phyloP scores from a whole-genome alignment of 2,329 filamentous ascomycete species.

The Colletotrichum sp. region DNA sequence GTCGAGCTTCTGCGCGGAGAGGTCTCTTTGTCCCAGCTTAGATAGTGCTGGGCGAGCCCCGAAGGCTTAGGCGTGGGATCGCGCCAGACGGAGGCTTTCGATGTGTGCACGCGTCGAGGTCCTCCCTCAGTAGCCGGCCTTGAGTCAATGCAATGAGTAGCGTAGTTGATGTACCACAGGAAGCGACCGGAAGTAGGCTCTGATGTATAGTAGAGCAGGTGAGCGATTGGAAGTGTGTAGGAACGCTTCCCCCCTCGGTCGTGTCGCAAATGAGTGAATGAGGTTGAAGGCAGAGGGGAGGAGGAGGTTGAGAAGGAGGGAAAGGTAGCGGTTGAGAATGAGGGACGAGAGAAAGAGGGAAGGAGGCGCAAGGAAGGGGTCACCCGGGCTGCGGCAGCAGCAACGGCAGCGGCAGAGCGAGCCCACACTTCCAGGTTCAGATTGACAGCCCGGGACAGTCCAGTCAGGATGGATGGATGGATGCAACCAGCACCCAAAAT shows the following conservation, averaged over 20 bases:
- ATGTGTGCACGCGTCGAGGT: background rate
- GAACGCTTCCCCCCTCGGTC: background rate
- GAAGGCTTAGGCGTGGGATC: background rate
- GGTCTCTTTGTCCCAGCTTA: background rate
- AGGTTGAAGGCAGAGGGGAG: background rate
- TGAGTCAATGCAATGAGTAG: background rate
- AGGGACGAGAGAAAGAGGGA: background rate
- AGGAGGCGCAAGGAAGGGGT: constrained; percentile 5
- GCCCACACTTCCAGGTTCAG: background rate
- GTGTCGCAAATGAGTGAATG: background rate
- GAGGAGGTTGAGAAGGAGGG: background rate
- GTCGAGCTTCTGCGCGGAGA: background rate
- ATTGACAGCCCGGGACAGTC: background rate
- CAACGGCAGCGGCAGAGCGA: background rate
- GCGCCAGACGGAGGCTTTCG: background rate
- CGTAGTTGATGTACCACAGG: background rate
- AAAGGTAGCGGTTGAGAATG: background rate
- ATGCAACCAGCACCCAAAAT: background rate
- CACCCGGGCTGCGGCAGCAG: background rate
- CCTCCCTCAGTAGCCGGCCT: background rate
- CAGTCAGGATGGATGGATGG: background rate
- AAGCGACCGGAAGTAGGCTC: background rate
- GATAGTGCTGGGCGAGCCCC: background rate
- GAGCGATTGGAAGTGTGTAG: background rate
- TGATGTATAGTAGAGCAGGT: background rate